Evolutionary conservation across 129 eudicot genomes (phyloP), one percentile per base, ranked within the genome.

Genomic region (Tanacetum coccineum): DNA sequence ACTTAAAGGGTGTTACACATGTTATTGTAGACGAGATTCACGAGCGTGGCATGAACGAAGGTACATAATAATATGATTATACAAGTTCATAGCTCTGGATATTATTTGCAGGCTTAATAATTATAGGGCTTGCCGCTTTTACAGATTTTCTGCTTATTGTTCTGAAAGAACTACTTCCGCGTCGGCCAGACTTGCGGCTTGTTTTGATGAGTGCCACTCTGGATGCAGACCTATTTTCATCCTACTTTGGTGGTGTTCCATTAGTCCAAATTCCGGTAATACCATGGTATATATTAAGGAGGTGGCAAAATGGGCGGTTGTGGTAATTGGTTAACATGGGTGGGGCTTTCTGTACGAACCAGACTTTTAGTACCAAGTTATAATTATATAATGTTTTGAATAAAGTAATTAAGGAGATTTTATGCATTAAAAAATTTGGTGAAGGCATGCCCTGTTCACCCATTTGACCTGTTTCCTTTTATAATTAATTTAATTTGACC

Each of bases 31-130:
- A 94, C 77, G 99, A 94, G 73, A 89, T 94, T 75, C 99, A 94
- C 44, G 99, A 94, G 74, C 99, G 99, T 78, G 99, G 99, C 69
- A 89, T 89, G 81, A 89, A 94, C 83, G 97, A 94, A 85, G 99
- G 99, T 94, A 70, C n/a, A 42, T 45, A 65, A 51, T 45, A n/a
- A n/a, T n/a, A n/a, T n/a, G n/a, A n/a, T n/a, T 25, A 17, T 73
- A 44, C 15, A 18, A 39, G 52, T 45, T 67, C 40, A 40, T 69
- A n/a, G 15, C 19, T 75, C 6, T 73, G 17, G 4, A 57, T 53
- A 32, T 14, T 52, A 32, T 17, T 5, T 73, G 61, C 22, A 44
- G 49, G 26, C 64, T 71, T 78, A 42, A 79, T 59, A 45, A 32
- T 61, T 49, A 49, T 49, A 49, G 5, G 17, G 62, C 13, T 46